Evolutionary conservation across 495 filamentous ascomycete species (phyloP), one percentile per base, ranked within the genome.

Genomic region (Penicillium cataractarum): DNA sequence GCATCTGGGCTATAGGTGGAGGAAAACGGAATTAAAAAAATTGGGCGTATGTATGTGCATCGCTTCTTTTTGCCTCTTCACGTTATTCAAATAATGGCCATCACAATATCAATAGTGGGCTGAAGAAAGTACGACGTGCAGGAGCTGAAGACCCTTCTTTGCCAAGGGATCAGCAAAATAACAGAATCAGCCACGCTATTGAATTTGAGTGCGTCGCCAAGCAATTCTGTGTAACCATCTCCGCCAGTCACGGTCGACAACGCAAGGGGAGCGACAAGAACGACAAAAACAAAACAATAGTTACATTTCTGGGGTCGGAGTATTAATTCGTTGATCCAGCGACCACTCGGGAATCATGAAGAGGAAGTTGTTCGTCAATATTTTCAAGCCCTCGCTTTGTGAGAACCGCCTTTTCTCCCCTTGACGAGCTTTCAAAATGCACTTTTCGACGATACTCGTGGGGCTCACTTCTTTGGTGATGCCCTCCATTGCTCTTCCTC

Each of bases 131-230:
- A 27, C 10, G 1, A 29, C 12, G 24, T 29, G 46, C 22, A 50
- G 17, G 46, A 50, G 46, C 46, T 50, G 24, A 29, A 50, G 3
- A 27, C 13, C 3, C 4, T 8, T 50, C 24, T 50, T 15, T 15
- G 46, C 24, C 46, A 50, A 50, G 46, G 26, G 13, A 50, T 50
- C 24, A 29, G 26, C 46, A 17, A 29, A 22, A 22, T 24, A 13
- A 29, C 12, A 50, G 21, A 7, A 17, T 6, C 22, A 29, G 15
- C 26, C 46, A 13, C 46, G 15, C 46, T 50, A 50, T 50, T 50
- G 46, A 50, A 50, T 17, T 26, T 50, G 15, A n/a, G 46, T 50
- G 26, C 46, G 29, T 50, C 46, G 46, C 46, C 46, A 50, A 50
- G 46, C 22, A 26, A 29, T 50, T 3, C 24, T 15, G 26, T 50